phyloP scores from a whole-genome alignment of 176 grass and related monocot species.

The Bothriochloa decipiens region DNA sequence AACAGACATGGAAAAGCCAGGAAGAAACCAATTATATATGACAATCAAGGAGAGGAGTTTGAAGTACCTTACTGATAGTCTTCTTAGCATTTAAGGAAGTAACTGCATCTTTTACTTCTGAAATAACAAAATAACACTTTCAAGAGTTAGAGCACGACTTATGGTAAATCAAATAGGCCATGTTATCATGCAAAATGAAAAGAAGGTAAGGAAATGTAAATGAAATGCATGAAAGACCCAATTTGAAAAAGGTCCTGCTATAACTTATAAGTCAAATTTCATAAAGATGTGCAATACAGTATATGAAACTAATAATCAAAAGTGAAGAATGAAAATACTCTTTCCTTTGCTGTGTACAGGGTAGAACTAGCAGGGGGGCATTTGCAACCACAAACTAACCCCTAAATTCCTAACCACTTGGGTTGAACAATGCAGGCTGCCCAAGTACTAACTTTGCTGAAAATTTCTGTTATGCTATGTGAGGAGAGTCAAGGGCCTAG shows the following conservation, averaged over 20 bases:
- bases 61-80: constrained; percentile 59
- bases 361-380: background rate
- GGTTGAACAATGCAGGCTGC: background rate
- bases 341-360: background rate
- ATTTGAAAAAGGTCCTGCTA: background rate
- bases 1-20: background rate
- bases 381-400: background rate
- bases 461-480: background rate
- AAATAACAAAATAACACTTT: constrained; percentile 18
- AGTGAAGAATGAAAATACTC: background rate
- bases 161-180: background rate
- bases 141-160: background rate
- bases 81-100: constrained; percentile 55
- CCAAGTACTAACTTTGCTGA: background rate
- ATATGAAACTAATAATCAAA: constrained; percentile 1
- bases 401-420: background rate
- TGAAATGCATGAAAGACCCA: background rate
- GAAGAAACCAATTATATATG: constrained; percentile 17
- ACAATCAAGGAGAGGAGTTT: background rate
- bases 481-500: no score
- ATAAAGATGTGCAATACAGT: background rate
- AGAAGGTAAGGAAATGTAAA: background rate
- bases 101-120: constrained; percentile 71
- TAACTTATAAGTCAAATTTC: background rate
- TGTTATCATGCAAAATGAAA: constrained; percentile 4